Evolutionary conservation across 768 basidiomycete genomes (phyloP), one percentile per base, ranked within the genome.

Genomic region (Pholiota conissans): DNA sequence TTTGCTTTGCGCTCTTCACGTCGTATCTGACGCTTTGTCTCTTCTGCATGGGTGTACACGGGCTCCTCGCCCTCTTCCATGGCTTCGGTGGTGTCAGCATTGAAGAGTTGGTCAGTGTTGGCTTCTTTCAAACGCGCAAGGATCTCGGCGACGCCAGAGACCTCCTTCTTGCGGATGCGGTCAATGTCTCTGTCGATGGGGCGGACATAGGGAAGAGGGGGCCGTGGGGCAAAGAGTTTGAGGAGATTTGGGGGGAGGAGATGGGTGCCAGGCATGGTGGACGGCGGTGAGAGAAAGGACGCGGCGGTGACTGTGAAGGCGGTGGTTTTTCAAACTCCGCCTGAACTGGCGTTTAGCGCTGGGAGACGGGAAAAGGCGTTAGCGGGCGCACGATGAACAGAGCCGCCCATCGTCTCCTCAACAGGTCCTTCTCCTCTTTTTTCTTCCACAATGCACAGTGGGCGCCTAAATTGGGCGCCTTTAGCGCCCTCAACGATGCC

Each of bases 151-250:
- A 97, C 90, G 29, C 94, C 95, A 10, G 67, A 60, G 22, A 97
- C 85, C 66, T 82, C 72, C 73, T 95, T 92, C 51, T 72, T 68
- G 30, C 75, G 80, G 57, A 93, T 80, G 29, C 85, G 84, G 73
- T 91, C 84, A 34, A 91, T 86, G 69, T 97, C 93, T 64, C 77
- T 87, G 69, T 91, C 93, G 30, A 93, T 79, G 0, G 96, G 95
- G 8, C 93, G 87, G 28, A 86, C 67, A 69, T 94, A 98, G 0
- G 90, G 90, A 3, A 98, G 82, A 2, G 89, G 91, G 1, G 96
- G 93, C 6, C 97, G 86, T 3, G 97, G 95, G 0, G 93, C 89
- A 71, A 98, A 99, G 63, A 98, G 89, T 71, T 96, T 95, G 72
- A 98, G 87, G 52, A 99, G 84, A 74, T 98, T 97, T 3, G 94